A percentile compares a stretch with the other conserved stretches of the same genome.
Conservation (phyloP, 805 yeast species). For the Yueomyces sp. region DNA sequence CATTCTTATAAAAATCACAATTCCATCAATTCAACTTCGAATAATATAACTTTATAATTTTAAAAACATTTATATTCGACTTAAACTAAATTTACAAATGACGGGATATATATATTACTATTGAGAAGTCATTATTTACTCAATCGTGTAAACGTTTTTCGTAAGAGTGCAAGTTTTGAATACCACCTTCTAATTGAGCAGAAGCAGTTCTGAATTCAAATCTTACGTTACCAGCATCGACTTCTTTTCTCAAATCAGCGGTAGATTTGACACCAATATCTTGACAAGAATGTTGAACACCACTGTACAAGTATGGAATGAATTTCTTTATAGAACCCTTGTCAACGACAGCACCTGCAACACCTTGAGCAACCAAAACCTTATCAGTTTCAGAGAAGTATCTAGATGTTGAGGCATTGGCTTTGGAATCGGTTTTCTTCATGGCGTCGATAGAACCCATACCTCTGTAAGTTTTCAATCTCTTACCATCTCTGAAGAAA, state of each 20-base stretch:
- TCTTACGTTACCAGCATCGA: conserved; percentile 60
- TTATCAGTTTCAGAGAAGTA: conserved; percentile 93
- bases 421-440: conserved; percentile 78
- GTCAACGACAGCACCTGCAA: conserved; percentile 91
- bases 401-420: conserved; percentile 96
- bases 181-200: conserved; percentile 98
- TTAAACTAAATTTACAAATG: too few relatives aligned
- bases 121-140: neutral
- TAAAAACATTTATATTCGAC: too few relatives aligned
- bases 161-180: conserved; percentile 88
- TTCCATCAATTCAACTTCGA: too few relatives aligned
- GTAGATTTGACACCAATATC: conserved; percentile 82
- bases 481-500: conserved; percentile 95
- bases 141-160: conserved; percentile 94
- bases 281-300: conserved; percentile 97
- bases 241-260: conserved; percentile 46
- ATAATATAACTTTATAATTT: too few relatives aligned
- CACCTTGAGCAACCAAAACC: conserved; percentile 98
- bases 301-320: conserved; percentile 85
- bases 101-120: too few relatives aligned
- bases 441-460: conserved; percentile 99
- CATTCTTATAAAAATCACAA: too few relatives aligned
- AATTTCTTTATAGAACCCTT: conserved; percentile 91
- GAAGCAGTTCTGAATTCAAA: conserved; percentile 97
- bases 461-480: conserved; percentile 95